A percentile compares a stretch with the other conserved stretches of the same genome.
These are phyloP conservation scores for Xerocomus potaroensis DNA, from an alignment of 768 basidiomycete genomes.

Conservation along the genomic window DNA sequence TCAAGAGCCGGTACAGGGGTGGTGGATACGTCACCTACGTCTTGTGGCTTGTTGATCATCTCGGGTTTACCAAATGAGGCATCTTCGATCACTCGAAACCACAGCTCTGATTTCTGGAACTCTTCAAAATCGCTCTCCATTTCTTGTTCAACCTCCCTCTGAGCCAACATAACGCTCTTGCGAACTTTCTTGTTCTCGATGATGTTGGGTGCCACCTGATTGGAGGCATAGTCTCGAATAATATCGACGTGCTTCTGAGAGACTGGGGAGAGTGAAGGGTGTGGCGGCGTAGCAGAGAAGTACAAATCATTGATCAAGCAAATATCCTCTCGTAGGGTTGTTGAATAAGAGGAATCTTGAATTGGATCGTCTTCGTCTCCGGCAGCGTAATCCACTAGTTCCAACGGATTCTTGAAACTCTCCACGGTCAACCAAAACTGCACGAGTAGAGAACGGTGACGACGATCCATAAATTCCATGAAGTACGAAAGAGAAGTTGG, in stretches of 20 bases:
- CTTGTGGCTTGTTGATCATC: too few relatives aligned
- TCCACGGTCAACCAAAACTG: slow-evolving; percentile 99
- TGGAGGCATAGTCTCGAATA: slow-evolving; percentile 64
- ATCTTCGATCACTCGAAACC: slow-evolving; percentile 85
- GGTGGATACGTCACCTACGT: slow-evolving; percentile 2
- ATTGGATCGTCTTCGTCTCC: slow-evolving; percentile 64
- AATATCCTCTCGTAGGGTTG: slow-evolving; percentile 80
- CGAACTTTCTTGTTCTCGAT: slow-evolving; percentile 55
- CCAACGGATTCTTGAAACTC: slow-evolving; percentile 95
- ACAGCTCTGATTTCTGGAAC: slow-evolving; percentile 85
- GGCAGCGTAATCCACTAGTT: slow-evolving; percentile 60
- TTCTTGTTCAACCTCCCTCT: slow-evolving; percentile 77
- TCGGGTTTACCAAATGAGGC: slow-evolving; percentile 35
- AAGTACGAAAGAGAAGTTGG: slow-evolving; percentile 91
- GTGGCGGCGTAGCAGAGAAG: slow-evolving; percentile 59
- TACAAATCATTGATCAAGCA: slow-evolving; percentile 86
- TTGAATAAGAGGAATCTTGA: slow-evolving; percentile 50
- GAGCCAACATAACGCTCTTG: slow-evolving; percentile 76
- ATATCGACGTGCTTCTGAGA: slow-evolving; percentile 64
- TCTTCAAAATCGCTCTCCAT: slow-evolving; percentile 93
- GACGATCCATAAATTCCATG: slow-evolving; percentile 98
- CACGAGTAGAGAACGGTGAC: slow-evolving; percentile 75
- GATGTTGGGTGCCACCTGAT: slow-evolving; percentile 39
- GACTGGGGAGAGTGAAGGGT: slow-evolving; percentile 58
- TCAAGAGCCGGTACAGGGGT: slow-evolving; percentile 1